A percentile compares a stretch with the other conserved stretches of the same genome.
phyloP scores from a whole-genome alignment of 2,329 filamentous ascomycete species.

The Fusarium nygamai region DNA sequence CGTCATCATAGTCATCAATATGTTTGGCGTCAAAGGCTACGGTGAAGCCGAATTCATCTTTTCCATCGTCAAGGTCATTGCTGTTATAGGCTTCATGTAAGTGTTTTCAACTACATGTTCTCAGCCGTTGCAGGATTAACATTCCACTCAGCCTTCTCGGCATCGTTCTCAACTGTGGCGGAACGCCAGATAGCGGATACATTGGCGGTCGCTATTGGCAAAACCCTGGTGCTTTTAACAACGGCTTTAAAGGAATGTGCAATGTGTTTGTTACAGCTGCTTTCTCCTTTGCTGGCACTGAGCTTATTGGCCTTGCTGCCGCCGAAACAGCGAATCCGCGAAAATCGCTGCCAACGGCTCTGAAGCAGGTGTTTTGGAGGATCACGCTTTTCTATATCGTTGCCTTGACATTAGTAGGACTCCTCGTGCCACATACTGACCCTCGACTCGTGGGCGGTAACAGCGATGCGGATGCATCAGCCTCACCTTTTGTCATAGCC shows the following conservation, averaged over 20 bases:
- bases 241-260: constrained; percentile 86
- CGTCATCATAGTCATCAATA: constrained; percentile 81
- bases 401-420: constrained; percentile 80
- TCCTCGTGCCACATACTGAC: constrained; percentile 82
- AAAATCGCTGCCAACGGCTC: constrained; percentile 83
- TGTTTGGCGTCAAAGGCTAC: constrained; percentile 89
- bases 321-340: constrained; percentile 82
- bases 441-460: constrained; percentile 66
- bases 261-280: constrained; percentile 80
- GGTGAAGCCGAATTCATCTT: constrained; percentile 92
- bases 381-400: constrained; percentile 92
- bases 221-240: constrained; percentile 83
- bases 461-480: constrained; percentile 71
- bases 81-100: constrained; percentile 89
- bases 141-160: constrained; percentile 73
- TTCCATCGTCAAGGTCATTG: constrained; percentile 84
- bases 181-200: constrained; percentile 76
- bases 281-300: constrained; percentile 80
- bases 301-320: constrained; percentile 79
- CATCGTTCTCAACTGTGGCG: constrained; percentile 86
- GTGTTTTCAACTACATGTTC: constrained; percentile 42
- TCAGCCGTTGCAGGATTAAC: constrained; percentile 43
- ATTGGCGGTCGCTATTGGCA: constrained; percentile 83
- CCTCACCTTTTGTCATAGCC: constrained; percentile 93
- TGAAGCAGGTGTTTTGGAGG: constrained; percentile 96